phyloP scores from a whole-genome alignment of 306 rosid genomes.

The Corylus americana region DNA sequence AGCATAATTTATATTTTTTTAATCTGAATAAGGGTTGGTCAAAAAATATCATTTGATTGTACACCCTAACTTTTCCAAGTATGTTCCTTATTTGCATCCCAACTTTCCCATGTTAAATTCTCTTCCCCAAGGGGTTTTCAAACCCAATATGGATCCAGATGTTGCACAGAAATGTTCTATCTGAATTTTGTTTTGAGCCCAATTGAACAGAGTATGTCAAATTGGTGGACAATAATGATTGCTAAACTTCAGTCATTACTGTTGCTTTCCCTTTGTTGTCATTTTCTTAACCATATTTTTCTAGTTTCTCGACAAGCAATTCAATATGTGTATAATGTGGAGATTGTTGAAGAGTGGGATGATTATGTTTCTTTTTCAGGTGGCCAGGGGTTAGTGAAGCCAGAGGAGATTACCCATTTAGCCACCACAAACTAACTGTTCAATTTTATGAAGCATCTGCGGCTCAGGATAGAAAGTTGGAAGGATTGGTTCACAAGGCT shows the following conservation, averaged over 20 bases:
- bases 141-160: neutral
- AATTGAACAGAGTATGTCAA: neutral
- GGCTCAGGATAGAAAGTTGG: constrained; percentile 97
- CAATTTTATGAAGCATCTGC: constrained; percentile 97
- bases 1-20: constrained; percentile 27
- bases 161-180: neutral
- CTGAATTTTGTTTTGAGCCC: neutral
- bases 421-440: constrained; percentile 98
- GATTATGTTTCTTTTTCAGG: constrained; percentile 50
- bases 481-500: constrained; percentile 98
- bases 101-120: neutral
- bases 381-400: constrained; percentile 95
- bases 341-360: neutral
- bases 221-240: neutral
- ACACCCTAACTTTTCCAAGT: neutral
- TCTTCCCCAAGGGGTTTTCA: neutral
- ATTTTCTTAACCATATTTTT: neutral
- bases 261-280: neutral
- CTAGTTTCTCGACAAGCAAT: neutral
- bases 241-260: neutral
- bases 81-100: neutral
- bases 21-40: neutral
- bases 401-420: constrained; percentile 98
- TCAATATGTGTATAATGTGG: neutral
- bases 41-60: neutral